Evolutionary conservation across 805 yeast species (phyloP).

Genomic region (Saturnispora zaruensis): DNA sequence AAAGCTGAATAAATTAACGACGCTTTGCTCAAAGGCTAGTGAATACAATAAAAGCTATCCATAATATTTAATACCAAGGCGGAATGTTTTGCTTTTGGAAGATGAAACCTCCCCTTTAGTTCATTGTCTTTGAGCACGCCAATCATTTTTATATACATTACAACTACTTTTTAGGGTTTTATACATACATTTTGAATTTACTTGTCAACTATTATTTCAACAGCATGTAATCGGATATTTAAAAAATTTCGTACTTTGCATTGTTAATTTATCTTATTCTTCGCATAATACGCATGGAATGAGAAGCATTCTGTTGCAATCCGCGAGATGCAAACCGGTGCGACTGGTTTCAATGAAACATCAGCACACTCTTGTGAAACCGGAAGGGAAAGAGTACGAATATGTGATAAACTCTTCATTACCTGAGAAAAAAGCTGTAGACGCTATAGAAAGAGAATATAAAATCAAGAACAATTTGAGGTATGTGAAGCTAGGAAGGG

Average conservation of each 20-base stretch:
- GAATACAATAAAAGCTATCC: neutral
- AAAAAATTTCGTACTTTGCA: too few species aligned
- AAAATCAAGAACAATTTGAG: neutral
- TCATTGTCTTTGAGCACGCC: neutral
- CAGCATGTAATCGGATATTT: neutral
- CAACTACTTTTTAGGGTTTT: neutral
- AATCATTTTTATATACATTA: neutral
- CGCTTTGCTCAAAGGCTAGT: neutral
- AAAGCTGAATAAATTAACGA: neutral
- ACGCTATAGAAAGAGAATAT: neutral
- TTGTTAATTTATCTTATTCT: neutral
- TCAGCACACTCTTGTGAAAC: neutral
- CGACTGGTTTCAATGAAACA: neutral
- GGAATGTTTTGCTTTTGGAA: neutral
- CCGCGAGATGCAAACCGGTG: neutral
- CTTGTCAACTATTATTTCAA: neutral
- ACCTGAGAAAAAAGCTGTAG: conserved; percentile 2
- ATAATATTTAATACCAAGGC: neutral
- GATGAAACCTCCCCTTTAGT: neutral
- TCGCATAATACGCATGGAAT: neutral
- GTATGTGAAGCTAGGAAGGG: neutral
- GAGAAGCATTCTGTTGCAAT: neutral
- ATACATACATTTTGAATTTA: neutral
- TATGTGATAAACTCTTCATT: neutral
- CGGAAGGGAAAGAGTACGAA: neutral